These are phyloP conservation scores for Coemansia sp. DNA, from an alignment of 192 early-diverging fungal species.

Conservation along the genomic window DNA sequence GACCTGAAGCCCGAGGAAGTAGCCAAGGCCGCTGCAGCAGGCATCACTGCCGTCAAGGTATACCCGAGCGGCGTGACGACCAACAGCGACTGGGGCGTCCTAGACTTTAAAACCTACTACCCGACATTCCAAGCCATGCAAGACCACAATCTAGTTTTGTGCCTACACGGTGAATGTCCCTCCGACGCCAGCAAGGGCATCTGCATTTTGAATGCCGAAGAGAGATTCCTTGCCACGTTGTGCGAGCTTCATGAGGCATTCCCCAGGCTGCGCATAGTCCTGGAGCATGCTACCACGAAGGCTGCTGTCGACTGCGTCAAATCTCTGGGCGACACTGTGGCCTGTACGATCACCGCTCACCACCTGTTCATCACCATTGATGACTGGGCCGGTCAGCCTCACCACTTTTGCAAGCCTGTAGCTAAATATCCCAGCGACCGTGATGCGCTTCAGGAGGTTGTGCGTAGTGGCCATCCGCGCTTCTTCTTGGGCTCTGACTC, in stretches of 20 bases:
- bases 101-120: conserved; percentile 73
- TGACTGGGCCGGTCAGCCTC: conserved; percentile 96
- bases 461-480: conserved; percentile 83
- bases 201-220: conserved; percentile 96
- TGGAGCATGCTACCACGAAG: conserved; percentile 95
- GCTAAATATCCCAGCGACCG: conserved; percentile 94
- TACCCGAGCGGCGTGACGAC: conserved; percentile 97
- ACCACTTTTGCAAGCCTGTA: conserved; percentile 98
- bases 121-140: conserved; percentile 94
- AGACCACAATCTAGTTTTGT: conserved; percentile 87
- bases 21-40: conserved; percentile 74
- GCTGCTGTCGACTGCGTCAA: conserved; percentile 93
- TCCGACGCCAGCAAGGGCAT: conserved; percentile 79
- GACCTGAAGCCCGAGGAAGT: conserved; percentile 90
- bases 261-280: conserved; percentile 90
- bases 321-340: conserved; percentile 86
- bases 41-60: conserved; percentile 87
- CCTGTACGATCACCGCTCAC: conserved; percentile 93
- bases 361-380: conserved; percentile 89
- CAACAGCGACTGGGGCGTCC: conserved; percentile 92
- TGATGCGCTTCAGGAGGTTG: conserved; percentile 76
- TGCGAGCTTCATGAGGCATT: conserved; percentile 83
- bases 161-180: conserved; percentile 95
- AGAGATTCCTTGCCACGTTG: conserved; percentile 83
- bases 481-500: conserved; percentile 98